A percentile compares a stretch with the other conserved stretches of the same genome.
Conservation (phyloP, 129 eudicot genomes). For the Artemisia annua region DNA sequence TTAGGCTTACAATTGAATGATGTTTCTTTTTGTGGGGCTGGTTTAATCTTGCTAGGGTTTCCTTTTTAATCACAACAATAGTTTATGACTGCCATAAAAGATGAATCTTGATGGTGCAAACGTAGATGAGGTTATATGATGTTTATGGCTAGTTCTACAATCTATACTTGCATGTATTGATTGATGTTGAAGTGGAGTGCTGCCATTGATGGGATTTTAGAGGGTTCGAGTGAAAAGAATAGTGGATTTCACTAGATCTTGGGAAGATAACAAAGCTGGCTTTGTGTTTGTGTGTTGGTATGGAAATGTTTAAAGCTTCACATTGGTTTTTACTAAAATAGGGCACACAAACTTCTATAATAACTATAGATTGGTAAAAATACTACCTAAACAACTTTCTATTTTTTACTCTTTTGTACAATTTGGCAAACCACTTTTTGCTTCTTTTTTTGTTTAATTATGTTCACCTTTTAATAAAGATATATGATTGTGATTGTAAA, state of each 20-base stretch:
- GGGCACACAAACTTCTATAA: constrained; percentile 37
- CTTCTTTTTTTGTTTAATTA: too few species aligned
- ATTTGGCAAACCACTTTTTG: not conserved
- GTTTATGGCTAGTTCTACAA: constrained; percentile 14
- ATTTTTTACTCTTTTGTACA: constrained; percentile 22
- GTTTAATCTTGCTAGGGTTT: constrained; percentile 31
- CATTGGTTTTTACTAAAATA: constrained; percentile 29
- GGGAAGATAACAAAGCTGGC: constrained; percentile 31
- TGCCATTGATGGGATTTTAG: constrained; percentile 37
- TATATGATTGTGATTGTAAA: too few species aligned
- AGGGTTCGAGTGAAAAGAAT: constrained; percentile 34
- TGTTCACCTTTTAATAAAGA: too few species aligned
- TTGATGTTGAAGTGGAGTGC: constrained; percentile 30
- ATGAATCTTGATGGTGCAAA: constrained; percentile 8
- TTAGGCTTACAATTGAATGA: constrained; percentile 21
- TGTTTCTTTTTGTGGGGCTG: constrained; percentile 16
- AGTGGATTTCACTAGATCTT: constrained; percentile 25
- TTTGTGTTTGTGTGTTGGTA: constrained; percentile 18
- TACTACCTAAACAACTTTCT: constrained; percentile 17
- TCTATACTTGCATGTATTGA: not conserved
- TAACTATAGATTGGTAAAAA: constrained; percentile 27
- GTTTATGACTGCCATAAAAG: constrained; percentile 14
- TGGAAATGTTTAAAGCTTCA: constrained; percentile 27
- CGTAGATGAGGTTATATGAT: constrained; percentile 9
- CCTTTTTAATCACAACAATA: constrained; percentile 28